These are phyloP conservation scores for Neurospora sp. DNA, from an alignment of 495 filamentous ascomycete species.

Conservation along the genomic window DNA sequence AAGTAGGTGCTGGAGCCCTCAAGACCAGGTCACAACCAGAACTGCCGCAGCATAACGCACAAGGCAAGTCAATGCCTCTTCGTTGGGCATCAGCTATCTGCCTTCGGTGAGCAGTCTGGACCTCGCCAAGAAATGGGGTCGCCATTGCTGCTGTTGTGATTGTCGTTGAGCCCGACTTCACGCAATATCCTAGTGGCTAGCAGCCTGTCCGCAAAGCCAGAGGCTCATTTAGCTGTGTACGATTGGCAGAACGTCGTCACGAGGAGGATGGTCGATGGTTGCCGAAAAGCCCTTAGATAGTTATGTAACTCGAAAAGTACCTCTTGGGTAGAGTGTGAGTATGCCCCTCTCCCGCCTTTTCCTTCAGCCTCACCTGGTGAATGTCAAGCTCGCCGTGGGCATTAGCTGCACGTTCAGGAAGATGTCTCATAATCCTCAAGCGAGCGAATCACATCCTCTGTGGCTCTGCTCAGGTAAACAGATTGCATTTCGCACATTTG, in stretches of 20 bases:
- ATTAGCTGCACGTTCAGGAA: too few relatives aligned
- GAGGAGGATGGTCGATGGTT: background rate
- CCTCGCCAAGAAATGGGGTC: background rate
- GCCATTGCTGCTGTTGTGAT: background rate
- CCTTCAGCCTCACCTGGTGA: background rate
- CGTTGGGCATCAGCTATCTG: background rate
- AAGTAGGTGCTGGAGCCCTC: background rate
- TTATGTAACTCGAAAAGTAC: background rate
- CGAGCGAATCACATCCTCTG: background rate
- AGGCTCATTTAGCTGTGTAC: background rate
- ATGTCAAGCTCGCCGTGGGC: too few relatives aligned
- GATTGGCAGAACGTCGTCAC: background rate
- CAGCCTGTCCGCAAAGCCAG: background rate
- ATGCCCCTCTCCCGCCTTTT: background rate
- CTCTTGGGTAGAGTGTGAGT: background rate
- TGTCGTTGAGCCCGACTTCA: background rate
- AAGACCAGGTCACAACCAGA: background rate
- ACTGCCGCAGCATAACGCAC: background rate
- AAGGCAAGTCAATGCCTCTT: background rate
- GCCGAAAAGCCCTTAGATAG: background rate
- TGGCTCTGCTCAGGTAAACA: too few relatives aligned
- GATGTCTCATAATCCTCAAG: background rate
- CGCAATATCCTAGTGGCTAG: background rate
- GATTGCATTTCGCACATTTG: background rate
- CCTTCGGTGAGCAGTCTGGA: background rate